Evolutionary conservation across 1,139 yeast species (phyloP), one percentile per base, ranked within the genome.

Genomic region (Suhomyces atakaporum): DNA sequence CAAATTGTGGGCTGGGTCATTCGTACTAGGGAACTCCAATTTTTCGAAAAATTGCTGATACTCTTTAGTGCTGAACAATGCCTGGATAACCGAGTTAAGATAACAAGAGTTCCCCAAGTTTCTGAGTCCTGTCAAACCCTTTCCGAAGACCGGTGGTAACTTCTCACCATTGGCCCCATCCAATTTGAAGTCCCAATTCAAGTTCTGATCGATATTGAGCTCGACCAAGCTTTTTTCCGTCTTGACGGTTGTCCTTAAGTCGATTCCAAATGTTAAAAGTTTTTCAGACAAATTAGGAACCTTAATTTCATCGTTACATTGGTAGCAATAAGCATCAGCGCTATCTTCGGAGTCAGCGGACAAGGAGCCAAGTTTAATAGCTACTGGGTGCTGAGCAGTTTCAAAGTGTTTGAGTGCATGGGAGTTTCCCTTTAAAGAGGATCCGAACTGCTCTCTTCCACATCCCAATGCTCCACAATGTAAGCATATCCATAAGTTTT

Each of bases 91-190:
- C 1, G 96, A 84, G 34, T 90, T 85, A 45, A 92, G 52, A 57
- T 92, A 92, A 61, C 99, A 92, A 0, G 96, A 84, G 53, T 92
- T 92, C 3, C 99, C 99, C 45, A 92, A 63, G 56, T 92, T 92
- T 47, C 82, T 79, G 54, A 94, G 63, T 0, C 98, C 99, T 1
- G 95, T 82, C 39, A 84, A 63, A 5, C 80, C 83, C 26, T 75
- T 58, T 2, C 92, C 95, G 62, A 71, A 81, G 1, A 88, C 64
- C 0, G 90, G 88, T 13, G 62, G 55, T 31, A 86, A 63, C 32
- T 75, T 74, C 29, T 76, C 77, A 15, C 97, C 97, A 43, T 79
- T 69, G 3, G 80, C 79, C 29, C 82, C 82, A 21, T 81, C 82
- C 76, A 90, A 77, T 42, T 79, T 78, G 59, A 94, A 92, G 45